Conservation (phyloP, 768 basidiomycete species). For the Boletus edulis region DNA sequence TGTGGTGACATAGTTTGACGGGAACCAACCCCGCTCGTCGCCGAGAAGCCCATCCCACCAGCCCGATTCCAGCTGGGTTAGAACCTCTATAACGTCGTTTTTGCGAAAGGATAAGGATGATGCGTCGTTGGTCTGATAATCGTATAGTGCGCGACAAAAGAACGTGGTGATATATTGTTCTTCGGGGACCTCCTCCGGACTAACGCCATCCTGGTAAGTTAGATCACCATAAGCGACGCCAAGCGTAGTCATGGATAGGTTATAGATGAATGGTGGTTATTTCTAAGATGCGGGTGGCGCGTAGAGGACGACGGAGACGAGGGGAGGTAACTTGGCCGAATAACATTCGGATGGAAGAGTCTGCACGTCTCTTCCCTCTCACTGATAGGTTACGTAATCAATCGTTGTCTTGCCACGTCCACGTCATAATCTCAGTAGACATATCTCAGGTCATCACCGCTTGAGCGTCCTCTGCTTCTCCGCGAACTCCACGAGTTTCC, state of each 20-base stretch:
- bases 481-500: slow-evolving; percentile 92
- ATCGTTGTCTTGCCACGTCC: not conserved
- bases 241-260: slow-evolving; percentile 24
- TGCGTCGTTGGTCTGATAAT: slow-evolving; percentile 83
- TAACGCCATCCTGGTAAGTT: slow-evolving; percentile 21
- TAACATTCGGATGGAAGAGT: slow-evolving; percentile 14
- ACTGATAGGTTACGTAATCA: slow-evolving; percentile 26
- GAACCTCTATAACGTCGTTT: slow-evolving; percentile 91
- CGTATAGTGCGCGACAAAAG: slow-evolving; percentile 91
- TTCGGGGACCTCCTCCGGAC: slow-evolving; percentile 38
- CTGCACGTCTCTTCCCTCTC: slow-evolving; percentile 11
- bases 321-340: slow-evolving; percentile 12
- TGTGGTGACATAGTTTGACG: slow-evolving; percentile 86
- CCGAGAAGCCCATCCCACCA: slow-evolving; percentile 98
- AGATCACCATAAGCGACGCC: slow-evolving; percentile 21
- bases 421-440: slow-evolving; percentile 8
- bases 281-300: not conserved
- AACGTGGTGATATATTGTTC: slow-evolving; percentile 66
- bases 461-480: slow-evolving; percentile 95
- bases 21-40: slow-evolving; percentile 94
- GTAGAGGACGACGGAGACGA: slow-evolving; percentile 11
- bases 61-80: slow-evolving; percentile 86
- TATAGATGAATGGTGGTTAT: not conserved
- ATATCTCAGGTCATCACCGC: slow-evolving; percentile 35
- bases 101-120: slow-evolving; percentile 86